Evolutionary conservation across 306 rosid species (phyloP), one percentile per base, ranked within the genome.

Genomic region (Hippophae tibetana): DNA sequence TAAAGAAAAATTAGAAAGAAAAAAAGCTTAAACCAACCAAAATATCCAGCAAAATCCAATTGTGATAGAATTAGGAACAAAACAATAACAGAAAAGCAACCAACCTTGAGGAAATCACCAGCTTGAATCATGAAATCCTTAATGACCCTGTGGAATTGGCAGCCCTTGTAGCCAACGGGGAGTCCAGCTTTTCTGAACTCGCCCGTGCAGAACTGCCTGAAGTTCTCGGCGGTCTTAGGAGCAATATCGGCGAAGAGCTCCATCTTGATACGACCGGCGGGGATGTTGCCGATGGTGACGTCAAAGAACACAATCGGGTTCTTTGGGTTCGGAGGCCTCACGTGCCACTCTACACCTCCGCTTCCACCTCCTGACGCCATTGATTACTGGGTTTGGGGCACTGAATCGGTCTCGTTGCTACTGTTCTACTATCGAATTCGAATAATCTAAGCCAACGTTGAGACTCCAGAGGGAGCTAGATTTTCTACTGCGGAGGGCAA

Each of bases 91-190:
- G 49, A 25, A 13, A 10, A 10, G n/a, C 9, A 10, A 52, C 43
- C 1, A 44, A 80, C 98, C 98, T 92, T 92, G 7, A 92, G 48
- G 69, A 85, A 92, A 62, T 92, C 98, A 54, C 98, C 98, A 61
- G 96, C 89, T 73, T 92, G 98, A 73, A 92, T 83, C 96, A 92
- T 85, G 69, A 92, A 92, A 76, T 92, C 98, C 84, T 92, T 92
- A 64, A 92, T 92, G 68, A 87, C 96, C 67, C 98, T 84, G 75
- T 92, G 98, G 76, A 92, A 92, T 70, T 87, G 95, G 78, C 84
- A 87, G 31, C 95, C 95, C 72, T 92, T 92, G 78, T 79, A 92
- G 54, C 98, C 98, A 71, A 92, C 76, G 31, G 98, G 96, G 18
- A 92, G 78, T 13, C 98, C 98, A 8, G 95, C 90, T 77, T 87